Percentiles rank a stretch among this genome's conserved stretches.
Evolutionary conservation across 2,329 filamentous ascomycete genomes (phyloP).

Genomic region (Clonostachys rhizophaga): DNA sequence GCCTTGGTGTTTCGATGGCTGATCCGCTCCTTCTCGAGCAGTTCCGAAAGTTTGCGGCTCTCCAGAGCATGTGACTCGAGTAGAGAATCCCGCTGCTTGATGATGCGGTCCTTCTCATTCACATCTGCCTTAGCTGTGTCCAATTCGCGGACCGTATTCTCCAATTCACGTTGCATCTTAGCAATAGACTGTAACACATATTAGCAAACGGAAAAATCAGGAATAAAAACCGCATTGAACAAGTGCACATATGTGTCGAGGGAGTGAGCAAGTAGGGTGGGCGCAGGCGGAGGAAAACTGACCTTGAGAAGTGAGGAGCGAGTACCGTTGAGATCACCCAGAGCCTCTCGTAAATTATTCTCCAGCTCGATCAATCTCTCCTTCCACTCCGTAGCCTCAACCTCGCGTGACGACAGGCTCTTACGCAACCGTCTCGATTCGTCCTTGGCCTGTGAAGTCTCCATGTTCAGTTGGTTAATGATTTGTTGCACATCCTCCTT

Average conservation of each 20-base stretch:
- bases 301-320: conserved; percentile 80
- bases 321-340: conserved; percentile 85
- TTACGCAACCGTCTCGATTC: conserved; percentile 80
- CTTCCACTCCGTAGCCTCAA: conserved; percentile 88
- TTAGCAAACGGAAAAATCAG: background rate
- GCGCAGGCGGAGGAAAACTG: conserved; percentile 12
- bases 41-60: conserved; percentile 75
- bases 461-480: conserved; percentile 86
- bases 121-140: conserved; percentile 72
- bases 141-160: conserved; percentile 77
- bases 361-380: conserved; percentile 87
- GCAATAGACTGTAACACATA: conserved; percentile 61
- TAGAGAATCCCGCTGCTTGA: conserved; percentile 83
- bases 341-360: conserved; percentile 77
- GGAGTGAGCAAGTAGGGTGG: background rate
- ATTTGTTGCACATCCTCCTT: conserved; percentile 94
- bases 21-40: conserved; percentile 87
- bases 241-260: background rate
- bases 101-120: conserved; percentile 84
- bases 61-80: conserved; percentile 88
- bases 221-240: background rate
- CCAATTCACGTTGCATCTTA: conserved; percentile 83
- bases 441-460: conserved; percentile 77
- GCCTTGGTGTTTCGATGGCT: conserved; percentile 81
- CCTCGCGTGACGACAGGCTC: conserved; percentile 75